Evolutionary conservation across 495 filamentous ascomycete species (phyloP), one percentile per base, ranked within the genome.

Genomic region (Geopyxis carbonaria): DNA sequence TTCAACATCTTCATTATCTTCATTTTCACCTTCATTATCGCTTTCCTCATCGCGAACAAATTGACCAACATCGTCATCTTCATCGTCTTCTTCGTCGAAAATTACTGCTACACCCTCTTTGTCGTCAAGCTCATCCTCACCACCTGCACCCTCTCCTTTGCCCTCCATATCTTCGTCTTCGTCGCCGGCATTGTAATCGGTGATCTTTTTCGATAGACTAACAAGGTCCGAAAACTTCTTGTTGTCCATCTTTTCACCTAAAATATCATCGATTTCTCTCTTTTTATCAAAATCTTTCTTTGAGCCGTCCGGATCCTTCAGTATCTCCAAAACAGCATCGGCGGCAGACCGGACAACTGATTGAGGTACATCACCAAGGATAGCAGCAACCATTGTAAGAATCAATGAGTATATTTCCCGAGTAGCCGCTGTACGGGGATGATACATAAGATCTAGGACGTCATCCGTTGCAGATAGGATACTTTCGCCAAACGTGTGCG

Each of bases 251-350:
- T 73, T 75, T 6, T 67, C 69, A 19, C 87, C 91, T 28, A 99
- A 56, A 39, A 95, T 68, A 45, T 95, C 89, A 47, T 95, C 89
- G 25, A 99, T 74, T 51, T 93, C 86, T 62, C 87, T 93, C 62
- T 94, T 95, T 64, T 92, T 95, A 56, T 95, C 91, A 39, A 91
- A 84, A 56, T 99, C 89, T 60, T 93, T 99, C 64, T 93, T 71
- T 15, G 53, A 56, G 16, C 53, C 44, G 31, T 85, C 75, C 42
- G 93, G 86, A 46, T 95, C 82, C 59, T 95, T 99, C 23, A 99
- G 70, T 34, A 74, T 76, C 55, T 99, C 86, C 16, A 99, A 62
- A 1, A 82, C 73, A 1, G 81, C 86, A 62, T 99, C 89, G 19
- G 91, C 85, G n/a, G 91, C 89, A 57, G 89, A 95, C 37, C 82